Base-by-base conservation (phyloP, 2,329 filamentous ascomycete species). In the Aschersonia sp. region DNA sequence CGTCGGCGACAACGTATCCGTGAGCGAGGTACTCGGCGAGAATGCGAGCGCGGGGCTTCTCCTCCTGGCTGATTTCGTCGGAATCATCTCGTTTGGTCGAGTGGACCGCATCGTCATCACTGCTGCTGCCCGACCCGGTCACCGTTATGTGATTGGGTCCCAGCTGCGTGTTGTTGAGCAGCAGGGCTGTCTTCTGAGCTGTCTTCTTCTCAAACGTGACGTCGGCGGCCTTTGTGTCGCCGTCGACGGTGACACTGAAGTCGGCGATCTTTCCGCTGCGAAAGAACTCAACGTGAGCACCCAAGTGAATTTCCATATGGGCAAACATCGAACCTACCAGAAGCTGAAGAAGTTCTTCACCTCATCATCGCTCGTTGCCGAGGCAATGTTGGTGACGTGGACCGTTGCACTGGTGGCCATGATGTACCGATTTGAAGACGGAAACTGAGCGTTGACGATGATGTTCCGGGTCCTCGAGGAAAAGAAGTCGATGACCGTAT, bases 341-440 rank as follows among this genome's bases (percentile, higher is more conserved):
- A 97, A 97, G 73, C 85, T 92, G 75, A 98, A 98, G 76, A 98
- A 98, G 63, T 95, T 89, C 61, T 80, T 81, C 59, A 98, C 82
- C 69, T 97, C 89, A 70, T 89, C 84, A 68, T 98, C 89, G 56
- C 78, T 80, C 49, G 91, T 96, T 64, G 82, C 70, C 53, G 73
- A 64, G 56, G 85, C 81, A 69, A 98, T 95, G 72, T 92, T 89
- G 70, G 85, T 85, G 60, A 97, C 89, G 70, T 89, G 72, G 54
- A 96, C 87, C 31, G 52, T 53, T 40, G 52, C 35, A 5, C 49
- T 50, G 47, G 48, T 40, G 20, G 53, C 48, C 50, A 51, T 53
- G 45, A 38, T 46, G 45, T 44, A 44, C 48, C 49, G 45, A 38
- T 43, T 9, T n/a, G 38, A 41, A 32, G 32, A 43, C 31, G 38